Evolutionary conservation across 2,329 filamentous ascomycete genomes (phyloP).

Genomic region (Blastomyces emzantsi): DNA sequence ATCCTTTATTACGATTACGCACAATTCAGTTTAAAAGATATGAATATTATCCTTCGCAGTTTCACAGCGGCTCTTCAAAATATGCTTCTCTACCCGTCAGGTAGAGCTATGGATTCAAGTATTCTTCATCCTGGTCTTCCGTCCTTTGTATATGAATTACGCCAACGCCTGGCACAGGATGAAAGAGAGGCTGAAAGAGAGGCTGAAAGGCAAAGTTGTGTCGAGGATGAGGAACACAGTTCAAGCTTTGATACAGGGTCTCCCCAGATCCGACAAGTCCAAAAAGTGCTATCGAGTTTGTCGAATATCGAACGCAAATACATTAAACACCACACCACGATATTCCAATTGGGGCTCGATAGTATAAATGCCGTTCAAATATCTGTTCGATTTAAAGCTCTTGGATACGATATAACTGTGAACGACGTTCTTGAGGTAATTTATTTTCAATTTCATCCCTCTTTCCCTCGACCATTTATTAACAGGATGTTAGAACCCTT

Average conservation of each 20-base stretch:
- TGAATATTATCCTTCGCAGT: slow-evolving; percentile 21
- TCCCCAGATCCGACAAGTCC: slow-evolving; percentile 44
- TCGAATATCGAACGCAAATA: slow-evolving; percentile 43
- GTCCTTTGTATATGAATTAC: slow-evolving; percentile 18
- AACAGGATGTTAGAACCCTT: slow-evolving; percentile 26
- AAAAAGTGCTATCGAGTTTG: slow-evolving; percentile 50
- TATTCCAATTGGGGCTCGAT: slow-evolving; percentile 83
- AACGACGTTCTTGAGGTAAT: slow-evolving; percentile 62
- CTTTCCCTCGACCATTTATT: slow-evolving; percentile 7
- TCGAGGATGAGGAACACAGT: neutral
- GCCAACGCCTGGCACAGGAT: neutral
- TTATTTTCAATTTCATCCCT: neutral
- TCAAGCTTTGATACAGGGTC: slow-evolving; percentile 37
- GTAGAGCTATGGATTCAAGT: slow-evolving; percentile 24
- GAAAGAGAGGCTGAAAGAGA: no score
- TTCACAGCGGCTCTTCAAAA: slow-evolving; percentile 29
- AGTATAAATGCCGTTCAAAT: slow-evolving; percentile 81
- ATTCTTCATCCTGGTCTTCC: slow-evolving; percentile 20
- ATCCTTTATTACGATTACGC: slow-evolving; percentile 52
- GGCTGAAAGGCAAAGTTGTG: neutral
- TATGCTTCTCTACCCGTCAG: slow-evolving; percentile 25
- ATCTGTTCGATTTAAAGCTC: slow-evolving; percentile 55
- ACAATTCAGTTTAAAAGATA: slow-evolving; percentile 19
- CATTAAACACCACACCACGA: slow-evolving; percentile 57
- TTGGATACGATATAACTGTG: slow-evolving; percentile 52